Evolutionary conservation across 176 grass and related monocot genomes (phyloP).

Genomic region (Otatea glauca): DNA sequence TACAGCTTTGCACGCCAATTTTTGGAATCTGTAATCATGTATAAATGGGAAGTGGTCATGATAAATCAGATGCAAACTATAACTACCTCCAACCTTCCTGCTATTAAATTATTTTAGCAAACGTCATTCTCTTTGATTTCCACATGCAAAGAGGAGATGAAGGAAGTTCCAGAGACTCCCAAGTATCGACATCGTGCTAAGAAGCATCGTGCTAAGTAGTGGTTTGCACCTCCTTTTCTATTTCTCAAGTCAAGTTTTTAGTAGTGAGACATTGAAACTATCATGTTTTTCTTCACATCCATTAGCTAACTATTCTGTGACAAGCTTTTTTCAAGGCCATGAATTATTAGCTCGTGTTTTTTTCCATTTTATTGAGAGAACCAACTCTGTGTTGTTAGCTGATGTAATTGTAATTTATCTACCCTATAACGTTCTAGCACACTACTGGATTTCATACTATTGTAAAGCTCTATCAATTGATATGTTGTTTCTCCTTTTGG

Average conservation of each 20-base stretch:
- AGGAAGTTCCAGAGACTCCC: slow-evolving; percentile 72
- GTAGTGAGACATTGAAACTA: not conserved
- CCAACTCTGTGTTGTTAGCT: not conserved
- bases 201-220: slow-evolving; percentile 61
- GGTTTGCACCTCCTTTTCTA: not conserved
- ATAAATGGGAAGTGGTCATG: not conserved
- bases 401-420: not conserved
- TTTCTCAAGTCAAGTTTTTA: not conserved
- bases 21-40: slow-evolving; percentile 33
- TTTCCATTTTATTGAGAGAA: no score
- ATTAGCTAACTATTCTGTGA: not conserved
- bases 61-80: not conserved
- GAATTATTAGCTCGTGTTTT: not conserved
- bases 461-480: not conserved
- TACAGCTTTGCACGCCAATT: not conserved
- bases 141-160: slow-evolving; percentile 70
- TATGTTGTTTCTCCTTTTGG: not conserved
- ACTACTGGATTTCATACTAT: not conserved
- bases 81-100: slow-evolving; percentile 16
- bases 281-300: not conserved
- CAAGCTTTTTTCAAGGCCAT: not conserved
- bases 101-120: not conserved
- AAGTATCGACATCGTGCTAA: slow-evolving; percentile 92
- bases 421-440: not conserved
- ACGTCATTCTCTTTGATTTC: slow-evolving; percentile 21